A percentile compares a stretch with the other conserved stretches of the same genome.
Evolutionary conservation across 2,329 filamentous ascomycete genomes (phyloP).

Genomic region (Cladosporium sp.): DNA sequence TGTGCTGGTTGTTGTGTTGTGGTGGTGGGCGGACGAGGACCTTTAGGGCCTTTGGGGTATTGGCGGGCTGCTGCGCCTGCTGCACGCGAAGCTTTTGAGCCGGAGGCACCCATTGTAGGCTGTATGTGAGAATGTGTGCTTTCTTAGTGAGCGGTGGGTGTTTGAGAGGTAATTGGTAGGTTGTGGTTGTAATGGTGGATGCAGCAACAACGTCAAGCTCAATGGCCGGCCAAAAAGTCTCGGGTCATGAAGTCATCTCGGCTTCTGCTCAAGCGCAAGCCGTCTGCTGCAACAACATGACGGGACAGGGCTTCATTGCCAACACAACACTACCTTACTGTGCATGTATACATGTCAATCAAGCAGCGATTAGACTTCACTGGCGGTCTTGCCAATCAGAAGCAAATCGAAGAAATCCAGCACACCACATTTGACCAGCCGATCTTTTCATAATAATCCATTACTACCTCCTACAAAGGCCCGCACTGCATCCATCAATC

Average conservation of each 20-base stretch:
- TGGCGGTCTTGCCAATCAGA: no score
- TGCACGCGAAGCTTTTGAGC: constrained; percentile 52
- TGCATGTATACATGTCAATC: no score
- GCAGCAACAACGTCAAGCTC: neutral
- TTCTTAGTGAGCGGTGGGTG: neutral
- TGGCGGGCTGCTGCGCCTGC: constrained; percentile 50
- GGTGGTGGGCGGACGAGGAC: constrained; percentile 23
- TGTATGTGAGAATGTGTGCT: neutral
- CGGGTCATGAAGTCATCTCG: constrained; percentile 13
- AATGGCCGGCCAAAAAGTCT: constrained; percentile 6
- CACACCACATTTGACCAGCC: no score
- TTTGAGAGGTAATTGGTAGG: neutral
- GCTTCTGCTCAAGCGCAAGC: neutral
- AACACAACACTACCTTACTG: no score
- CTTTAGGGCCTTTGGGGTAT: constrained; percentile 47
- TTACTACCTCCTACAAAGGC: neutral
- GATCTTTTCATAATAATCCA: neutral
- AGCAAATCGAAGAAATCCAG: no score
- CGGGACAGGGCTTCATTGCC: no score
- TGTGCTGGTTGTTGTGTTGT: constrained; percentile 20
- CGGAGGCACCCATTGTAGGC: constrained; percentile 52
- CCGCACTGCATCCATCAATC: neutral
- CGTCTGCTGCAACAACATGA: no score
- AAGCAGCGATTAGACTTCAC: no score
- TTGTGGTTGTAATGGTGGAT: neutral